A percentile compares a stretch with the other conserved stretches of the same genome.
Evolutionary conservation across 225 moss, liverwort and hornwort species (phyloP).

Genomic region (Anthoceros angustus): DNA sequence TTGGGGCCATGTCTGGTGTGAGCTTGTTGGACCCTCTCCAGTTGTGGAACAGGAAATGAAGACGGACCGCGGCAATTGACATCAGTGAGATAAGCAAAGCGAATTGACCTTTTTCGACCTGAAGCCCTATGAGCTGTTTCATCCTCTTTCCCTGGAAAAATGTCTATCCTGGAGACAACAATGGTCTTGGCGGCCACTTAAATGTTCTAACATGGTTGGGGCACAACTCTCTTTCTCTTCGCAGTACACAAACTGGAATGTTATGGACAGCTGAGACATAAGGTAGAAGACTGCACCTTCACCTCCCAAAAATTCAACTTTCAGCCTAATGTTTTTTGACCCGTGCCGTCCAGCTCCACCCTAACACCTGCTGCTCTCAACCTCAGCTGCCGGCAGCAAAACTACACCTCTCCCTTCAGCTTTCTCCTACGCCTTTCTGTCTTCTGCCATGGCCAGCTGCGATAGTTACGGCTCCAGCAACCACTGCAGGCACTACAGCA

Average conservation of each 20-base stretch:
- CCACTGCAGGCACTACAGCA: no score
- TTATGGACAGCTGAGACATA: no score
- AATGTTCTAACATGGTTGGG: no score
- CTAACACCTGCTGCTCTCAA: conserved; percentile 38
- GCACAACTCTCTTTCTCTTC: no score
- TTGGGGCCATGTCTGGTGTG: neutral
- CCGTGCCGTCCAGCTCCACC: conserved; percentile 62
- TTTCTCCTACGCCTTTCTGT: conserved; percentile 81
- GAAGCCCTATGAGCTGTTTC: no score
- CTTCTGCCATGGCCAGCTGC: conserved; percentile 47
- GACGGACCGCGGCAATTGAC: neutral
- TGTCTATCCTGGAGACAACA: conserved; percentile 68
- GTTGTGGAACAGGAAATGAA: neutral
- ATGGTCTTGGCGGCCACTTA: conserved; percentile 50
- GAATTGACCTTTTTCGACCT: neutral
- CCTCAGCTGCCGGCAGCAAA: conserved; percentile 28
- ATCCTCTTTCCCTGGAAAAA: conserved; percentile 69
- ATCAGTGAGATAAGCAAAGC: neutral
- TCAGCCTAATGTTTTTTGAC: conserved; percentile 83
- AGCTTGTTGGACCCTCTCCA: neutral
- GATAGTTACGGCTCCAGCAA: no score
- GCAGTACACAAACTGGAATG: no score
- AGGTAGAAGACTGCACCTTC: conserved; percentile 25
- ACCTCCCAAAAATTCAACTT: conserved; percentile 97
- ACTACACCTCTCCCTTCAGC: conserved; percentile 51